Base-by-base conservation (phyloP, 805 yeast genomes). In the Suhomyces vadensis region DNA sequence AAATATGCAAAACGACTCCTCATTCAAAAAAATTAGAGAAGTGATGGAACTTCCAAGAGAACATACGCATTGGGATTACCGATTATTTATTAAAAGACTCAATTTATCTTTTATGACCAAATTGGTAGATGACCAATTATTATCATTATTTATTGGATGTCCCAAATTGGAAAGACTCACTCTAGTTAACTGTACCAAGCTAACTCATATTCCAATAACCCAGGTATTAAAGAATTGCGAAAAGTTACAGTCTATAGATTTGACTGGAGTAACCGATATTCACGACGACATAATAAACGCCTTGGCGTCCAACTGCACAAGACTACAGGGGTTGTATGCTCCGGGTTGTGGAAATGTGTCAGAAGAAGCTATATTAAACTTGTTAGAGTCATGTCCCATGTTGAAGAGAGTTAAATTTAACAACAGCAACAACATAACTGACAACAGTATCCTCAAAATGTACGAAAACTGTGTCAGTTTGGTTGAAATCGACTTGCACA, bases 401-500 rank as follows among this genome's bases (percentile, higher is more conserved):
- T 71, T 92, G 50, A 88, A 90, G 58, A 75, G 98, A 54, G 81
- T 92, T 40, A 88, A 88, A 58, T 74, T 94, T 42, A 83, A 90
- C 46, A 86, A 85, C 44, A 85, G 88, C 59, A 68, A 68, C 27
- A 74, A 74, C 44, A 77, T 92, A 46, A 77, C 83, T 38, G 94
- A 87, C 61, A 77, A 66, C 7, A 74, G 85, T 8, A 72, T 91
- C 5, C 56, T 70, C 31, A 73, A 75, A 17, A 71, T 90, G 63
- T 82, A 85, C 42, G 69, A 71, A n/a, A 77, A 77, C 58, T 92
- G 97, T 63, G 84, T 85, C 33, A 74, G 83, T 44, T 71, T 92
- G 39, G 95, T 91, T 13, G 99, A 92, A 64, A 84, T 94, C 41
- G 98, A 92, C 65, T 73, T 92, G 39, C 91, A 89, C 52, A 83